Base-by-base conservation (phyloP, 169 alveolate species). In the Besnoitia besnoiti region DNA sequence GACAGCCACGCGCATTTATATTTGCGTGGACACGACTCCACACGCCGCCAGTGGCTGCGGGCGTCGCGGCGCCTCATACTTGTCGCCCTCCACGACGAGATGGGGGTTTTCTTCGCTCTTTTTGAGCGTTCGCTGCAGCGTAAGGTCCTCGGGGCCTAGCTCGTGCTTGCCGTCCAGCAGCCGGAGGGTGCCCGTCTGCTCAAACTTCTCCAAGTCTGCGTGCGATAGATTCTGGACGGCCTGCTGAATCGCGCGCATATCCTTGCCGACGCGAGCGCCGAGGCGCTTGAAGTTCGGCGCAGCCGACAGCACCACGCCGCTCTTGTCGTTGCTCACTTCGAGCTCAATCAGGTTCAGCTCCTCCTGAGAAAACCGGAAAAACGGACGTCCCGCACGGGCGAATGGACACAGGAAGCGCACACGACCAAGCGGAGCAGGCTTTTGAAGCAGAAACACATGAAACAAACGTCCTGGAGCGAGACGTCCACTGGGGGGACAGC, bases 321-420 rank as follows among this genome's bases (percentile, higher is more conserved):
- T 5, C 37, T 7, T 40, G 50, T 93, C 95, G 50, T 5, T 39
- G 33, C 82, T 33, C 51, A 59, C 91, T 35, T 67, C 84, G 47
- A 91, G 37, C 44, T 90, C 95, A 33, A 88, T 47, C 44, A 77
- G 92, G n/a, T 94, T 94, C 47, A 95, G 91, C 85, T 93, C 95
- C 76, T 93, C 95, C 95, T 94, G 39, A 42, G 80, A 51, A 76
- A 75, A 39, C 46, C 10, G n/a, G 0, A 19, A 8, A 30, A n/a
- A 73, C 5, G 24, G 39, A n/a, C n/a, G n/a, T n/a, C n/a, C n/a
- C n/a, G n/a, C n/a, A n/a, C n/a, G n/a, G n/a, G n/a, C n/a, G n/a
- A n/a, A n/a, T n/a, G n/a, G n/a, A n/a, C n/a, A n/a, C n/a, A n/a
- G n/a, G n/a, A n/a, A n/a, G n/a, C n/a, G n/a, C n/a, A n/a, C n/a